Evolutionary conservation across 805 yeast genomes (phyloP).

Genomic region (Kuraishia piskuri): DNA sequence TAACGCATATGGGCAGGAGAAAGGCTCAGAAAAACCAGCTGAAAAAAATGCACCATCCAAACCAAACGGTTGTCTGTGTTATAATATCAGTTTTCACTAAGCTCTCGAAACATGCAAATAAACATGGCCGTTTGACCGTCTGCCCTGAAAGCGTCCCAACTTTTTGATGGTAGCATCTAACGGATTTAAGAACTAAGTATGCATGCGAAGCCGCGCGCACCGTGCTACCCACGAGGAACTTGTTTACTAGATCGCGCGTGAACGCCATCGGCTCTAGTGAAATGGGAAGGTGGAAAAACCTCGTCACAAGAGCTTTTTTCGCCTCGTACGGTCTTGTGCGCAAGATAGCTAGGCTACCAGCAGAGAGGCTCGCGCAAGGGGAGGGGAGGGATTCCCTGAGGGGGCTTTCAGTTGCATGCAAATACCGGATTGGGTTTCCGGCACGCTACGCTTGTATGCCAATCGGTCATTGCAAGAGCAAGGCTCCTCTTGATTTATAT

Average conservation of each 20-base stretch:
- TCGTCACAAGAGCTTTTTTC: background rate
- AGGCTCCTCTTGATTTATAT: too few relatives aligned
- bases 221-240: background rate
- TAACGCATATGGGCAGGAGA: background rate
- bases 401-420: background rate
- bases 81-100: too few relatives aligned
- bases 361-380: background rate
- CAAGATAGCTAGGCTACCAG: background rate
- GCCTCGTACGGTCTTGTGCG: background rate
- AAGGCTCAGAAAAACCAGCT: background rate
- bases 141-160: too few relatives aligned
- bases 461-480: background rate
- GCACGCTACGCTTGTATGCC: background rate
- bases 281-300: background rate
- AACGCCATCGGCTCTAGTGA: background rate
- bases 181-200: background rate
- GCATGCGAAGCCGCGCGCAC: background rate
- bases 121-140: too few relatives aligned
- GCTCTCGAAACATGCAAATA: too few relatives aligned
- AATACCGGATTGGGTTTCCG: background rate
- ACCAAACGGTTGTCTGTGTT: too few relatives aligned
- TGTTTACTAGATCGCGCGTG: background rate
- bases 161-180: background rate
- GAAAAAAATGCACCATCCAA: too few relatives aligned
- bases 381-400: background rate